phyloP scores from a whole-genome alignment of 2,329 filamentous ascomycete genomes.

The Dactylellina haptotyla region DNA sequence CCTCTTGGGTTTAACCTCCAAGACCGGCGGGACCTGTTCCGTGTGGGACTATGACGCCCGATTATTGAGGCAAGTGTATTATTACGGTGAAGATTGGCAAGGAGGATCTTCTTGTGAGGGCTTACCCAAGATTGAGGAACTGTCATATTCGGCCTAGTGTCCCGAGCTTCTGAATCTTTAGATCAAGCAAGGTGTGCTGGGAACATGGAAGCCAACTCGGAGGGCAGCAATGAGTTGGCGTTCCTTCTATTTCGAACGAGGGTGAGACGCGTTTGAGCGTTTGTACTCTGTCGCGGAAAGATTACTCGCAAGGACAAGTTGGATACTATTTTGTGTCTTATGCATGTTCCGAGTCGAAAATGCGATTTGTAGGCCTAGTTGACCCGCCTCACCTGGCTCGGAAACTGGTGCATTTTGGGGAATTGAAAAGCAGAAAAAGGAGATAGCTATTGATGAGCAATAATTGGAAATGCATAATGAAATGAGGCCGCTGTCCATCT shows the following conservation, averaged over 20 bases:
- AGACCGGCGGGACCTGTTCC: slow-evolving; percentile 50
- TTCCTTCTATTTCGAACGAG: slow-evolving; percentile 22
- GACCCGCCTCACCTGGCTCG: slow-evolving; percentile 30
- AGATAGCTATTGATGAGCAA: not conserved
- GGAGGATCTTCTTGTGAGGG: slow-evolving; percentile 34
- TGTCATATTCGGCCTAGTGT: slow-evolving; percentile 32
- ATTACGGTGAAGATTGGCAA: slow-evolving; percentile 29
- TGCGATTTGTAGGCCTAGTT: slow-evolving; percentile 8
- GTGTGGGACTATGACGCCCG: slow-evolving; percentile 37
- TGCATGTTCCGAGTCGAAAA: not conserved
- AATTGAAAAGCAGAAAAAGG: not conserved
- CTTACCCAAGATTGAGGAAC: slow-evolving; percentile 25
- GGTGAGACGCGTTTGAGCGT: slow-evolving; percentile 40
- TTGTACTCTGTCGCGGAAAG: slow-evolving; percentile 24
- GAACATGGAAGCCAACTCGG: slow-evolving; percentile 16
- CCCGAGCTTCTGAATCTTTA: slow-evolving; percentile 24
- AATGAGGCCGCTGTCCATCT: slow-evolving; percentile 41
- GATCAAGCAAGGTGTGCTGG: slow-evolving; percentile 12
- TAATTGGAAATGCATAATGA: slow-evolving; percentile 18
- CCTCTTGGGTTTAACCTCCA: slow-evolving; percentile 1
- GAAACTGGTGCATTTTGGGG: slow-evolving; percentile 27
- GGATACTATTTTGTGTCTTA: not conserved
- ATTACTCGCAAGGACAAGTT: slow-evolving; percentile 9
- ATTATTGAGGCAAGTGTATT: slow-evolving; percentile 20
- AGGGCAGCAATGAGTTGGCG: slow-evolving; percentile 43